These are phyloP conservation scores for Mimosa pudica DNA, from an alignment of 306 rosid species.

Conservation along the genomic window DNA sequence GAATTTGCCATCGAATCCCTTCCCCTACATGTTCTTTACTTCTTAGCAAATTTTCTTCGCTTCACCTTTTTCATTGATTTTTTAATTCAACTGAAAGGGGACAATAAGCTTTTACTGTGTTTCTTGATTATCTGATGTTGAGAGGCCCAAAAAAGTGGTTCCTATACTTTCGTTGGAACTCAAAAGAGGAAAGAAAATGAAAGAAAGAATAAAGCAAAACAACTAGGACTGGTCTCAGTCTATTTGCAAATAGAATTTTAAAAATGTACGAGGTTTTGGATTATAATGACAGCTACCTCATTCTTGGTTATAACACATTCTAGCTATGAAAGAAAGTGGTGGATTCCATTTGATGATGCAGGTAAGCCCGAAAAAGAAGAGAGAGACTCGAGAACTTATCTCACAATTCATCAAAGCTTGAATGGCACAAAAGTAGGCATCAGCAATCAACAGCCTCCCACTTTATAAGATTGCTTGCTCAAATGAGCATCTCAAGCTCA, in stretches of 20 bases:
- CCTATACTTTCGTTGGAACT: not conserved
- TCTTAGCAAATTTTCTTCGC: not conserved
- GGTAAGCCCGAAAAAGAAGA: not conserved
- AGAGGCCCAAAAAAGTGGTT: not conserved
- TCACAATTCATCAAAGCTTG: not conserved
- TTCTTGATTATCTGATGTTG: not conserved
- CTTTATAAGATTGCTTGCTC: slow-evolving; percentile 62
- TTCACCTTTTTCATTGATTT: not conserved
- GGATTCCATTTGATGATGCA: slow-evolving; percentile 3
- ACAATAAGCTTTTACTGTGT: not conserved
- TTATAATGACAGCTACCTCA: not conserved
- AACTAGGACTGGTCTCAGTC: not conserved
- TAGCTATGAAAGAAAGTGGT: not conserved
- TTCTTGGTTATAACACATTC: not conserved
- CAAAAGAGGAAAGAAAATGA: not conserved
- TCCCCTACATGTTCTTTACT: not conserved
- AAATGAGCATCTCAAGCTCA: slow-evolving; percentile 71
- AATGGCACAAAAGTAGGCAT: not conserved
- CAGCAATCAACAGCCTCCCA: slow-evolving; percentile 22
- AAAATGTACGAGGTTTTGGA: not conserved
- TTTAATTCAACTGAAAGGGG: not conserved
- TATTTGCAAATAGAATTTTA: not conserved
- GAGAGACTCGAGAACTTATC: slow-evolving; percentile 2
- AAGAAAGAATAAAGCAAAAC: not conserved
- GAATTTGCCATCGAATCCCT: not conserved